Evolutionary conservation across 1,284 basidiomycete species (phyloP).

Genomic region (Lentinula novae-zelandiae): DNA sequence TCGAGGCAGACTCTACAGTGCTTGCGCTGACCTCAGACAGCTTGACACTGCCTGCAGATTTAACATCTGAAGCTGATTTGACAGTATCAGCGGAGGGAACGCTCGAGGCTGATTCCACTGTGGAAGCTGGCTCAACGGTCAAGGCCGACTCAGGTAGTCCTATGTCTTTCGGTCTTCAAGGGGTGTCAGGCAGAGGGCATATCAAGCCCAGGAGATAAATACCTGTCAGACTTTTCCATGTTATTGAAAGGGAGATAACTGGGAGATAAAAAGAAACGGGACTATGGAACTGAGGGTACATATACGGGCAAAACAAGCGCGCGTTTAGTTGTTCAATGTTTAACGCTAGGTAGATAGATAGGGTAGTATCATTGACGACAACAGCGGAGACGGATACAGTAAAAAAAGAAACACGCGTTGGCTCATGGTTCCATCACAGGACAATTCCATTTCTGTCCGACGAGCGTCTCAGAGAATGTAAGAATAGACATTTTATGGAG

Average conservation of each 20-base stretch:
- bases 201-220: background rate
- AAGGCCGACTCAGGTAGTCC: background rate
- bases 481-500: background rate
- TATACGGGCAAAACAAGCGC: background rate
- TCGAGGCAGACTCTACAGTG: background rate
- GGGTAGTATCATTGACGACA: no score
- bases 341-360: no score
- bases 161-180: background rate
- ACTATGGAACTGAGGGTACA: background rate
- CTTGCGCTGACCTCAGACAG: background rate
- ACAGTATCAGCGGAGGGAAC: background rate
- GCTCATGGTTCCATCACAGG: no score
- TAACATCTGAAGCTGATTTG: background rate
- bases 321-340: background rate
- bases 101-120: background rate
- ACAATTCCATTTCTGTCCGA: no score
- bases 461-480: background rate
- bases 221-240: background rate
- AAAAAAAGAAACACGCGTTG: no score
- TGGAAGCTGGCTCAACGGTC: background rate
- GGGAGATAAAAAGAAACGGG: no score
- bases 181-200: background rate
- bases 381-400: no score
- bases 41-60: background rate
- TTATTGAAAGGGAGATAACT: background rate